These are phyloP conservation scores for Hanseniaspora lindneri DNA, from an alignment of 805 yeast genomes.

Conservation along the genomic window DNA sequence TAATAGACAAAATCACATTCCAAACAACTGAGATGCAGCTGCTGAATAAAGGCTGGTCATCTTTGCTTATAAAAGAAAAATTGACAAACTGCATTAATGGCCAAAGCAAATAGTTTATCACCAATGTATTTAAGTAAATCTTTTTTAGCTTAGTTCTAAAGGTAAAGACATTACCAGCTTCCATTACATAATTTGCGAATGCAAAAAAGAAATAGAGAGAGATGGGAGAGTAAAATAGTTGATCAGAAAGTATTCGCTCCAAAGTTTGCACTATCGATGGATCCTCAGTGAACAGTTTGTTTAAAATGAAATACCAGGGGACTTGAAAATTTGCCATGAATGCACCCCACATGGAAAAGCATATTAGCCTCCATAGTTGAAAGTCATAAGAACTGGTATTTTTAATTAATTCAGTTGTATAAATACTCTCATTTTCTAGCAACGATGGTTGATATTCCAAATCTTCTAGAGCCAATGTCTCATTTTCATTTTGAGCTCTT, in stretches of 20 bases:
- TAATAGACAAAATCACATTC: constrained; percentile 83
- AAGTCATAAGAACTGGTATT: constrained; percentile 29
- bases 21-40: constrained; percentile 78
- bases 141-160: constrained; percentile 51
- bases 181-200: constrained; percentile 72
- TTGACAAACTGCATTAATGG: constrained; percentile 70
- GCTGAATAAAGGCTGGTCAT: constrained; percentile 81
- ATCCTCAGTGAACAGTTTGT: constrained; percentile 63
- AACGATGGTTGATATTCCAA: constrained; percentile 10
- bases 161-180: constrained; percentile 55
- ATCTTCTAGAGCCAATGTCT: constrained; percentile 5
- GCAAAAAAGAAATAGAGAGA: constrained; percentile 70
- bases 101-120: constrained; percentile 66
- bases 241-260: constrained; percentile 81
- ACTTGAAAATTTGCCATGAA: constrained; percentile 71
- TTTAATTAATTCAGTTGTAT: constrained; percentile 17
- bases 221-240: constrained; percentile 77
- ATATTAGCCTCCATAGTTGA: constrained; percentile 56
- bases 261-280: constrained; percentile 76
- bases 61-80: constrained; percentile 55
- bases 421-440: background rate
- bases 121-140: constrained; percentile 55
- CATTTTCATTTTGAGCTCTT: background rate
- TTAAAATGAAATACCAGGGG: constrained; percentile 78
- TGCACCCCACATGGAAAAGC: constrained; percentile 82